Base-by-base conservation (phyloP, 768 basidiomycete genomes). In the Agaricus sinodeliciosus region DNA sequence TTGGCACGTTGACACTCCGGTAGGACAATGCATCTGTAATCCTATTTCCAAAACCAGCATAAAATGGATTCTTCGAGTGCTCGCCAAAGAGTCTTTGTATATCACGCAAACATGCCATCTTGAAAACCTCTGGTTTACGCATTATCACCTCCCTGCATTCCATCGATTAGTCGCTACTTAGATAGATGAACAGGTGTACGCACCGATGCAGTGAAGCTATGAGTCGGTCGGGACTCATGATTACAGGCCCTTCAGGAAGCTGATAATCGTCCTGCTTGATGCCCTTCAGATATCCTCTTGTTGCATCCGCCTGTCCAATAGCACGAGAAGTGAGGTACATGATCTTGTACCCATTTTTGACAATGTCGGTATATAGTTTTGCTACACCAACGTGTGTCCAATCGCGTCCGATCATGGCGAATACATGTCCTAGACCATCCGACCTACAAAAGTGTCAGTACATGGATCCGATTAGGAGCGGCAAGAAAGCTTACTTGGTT, bases 11-110 rank as follows among this genome's bases (percentile, higher is more conserved):
- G 56, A 99, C 96, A 59, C 85, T 93, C 22, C 95, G 81, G 69
- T 98, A 99, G n/a, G 94, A 95, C 58, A 98, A 73, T 1, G 96
- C 96, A 67, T 99, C 96, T 13, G 96, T 98, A 60, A 98, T 97
- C 31, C 95, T 82, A 63, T 99, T 99, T 5, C 96, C 96, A 65
- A 99, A 99, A 2, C 96, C 96, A 36, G 93, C 91, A 63, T 94
- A 98, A 72, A 98, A 99, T 0, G 94, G 87, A 58, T 81, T 86
- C 57, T 79, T 75, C 28, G 74, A 69, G 26, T 74, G 74, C 35
- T 84, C 81, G 4, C 89, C 89, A 63, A 97, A 99, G 5, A 98
- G 67, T 18, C 93, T 76, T 58, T 90, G 90, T 49, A 98, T 95
- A 69, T 98, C 96, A 40, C 94, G 80, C 54, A 98, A 71, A 70